These are phyloP conservation scores for Zygoascus flipseniorum DNA, from an alignment of 805 yeast genomes.

Conservation along the genomic window DNA sequence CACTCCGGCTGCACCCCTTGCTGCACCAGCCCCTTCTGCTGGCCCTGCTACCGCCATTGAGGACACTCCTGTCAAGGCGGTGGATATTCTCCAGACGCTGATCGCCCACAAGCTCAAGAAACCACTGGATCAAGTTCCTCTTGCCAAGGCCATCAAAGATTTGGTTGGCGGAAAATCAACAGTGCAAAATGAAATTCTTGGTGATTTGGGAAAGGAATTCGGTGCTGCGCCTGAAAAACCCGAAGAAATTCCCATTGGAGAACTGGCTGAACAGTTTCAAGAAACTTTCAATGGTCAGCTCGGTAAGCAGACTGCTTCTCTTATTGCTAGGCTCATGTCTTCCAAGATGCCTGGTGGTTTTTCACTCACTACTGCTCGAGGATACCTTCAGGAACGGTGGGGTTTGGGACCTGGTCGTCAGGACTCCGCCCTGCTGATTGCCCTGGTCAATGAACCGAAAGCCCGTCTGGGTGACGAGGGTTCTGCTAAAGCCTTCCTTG, in stretches of 20 bases:
- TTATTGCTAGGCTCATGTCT: constrained; percentile 84
- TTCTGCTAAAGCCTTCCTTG: constrained; percentile 88
- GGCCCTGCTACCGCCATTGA: constrained; percentile 80
- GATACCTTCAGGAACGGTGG: constrained; percentile 84
- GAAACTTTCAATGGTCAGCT: constrained; percentile 79
- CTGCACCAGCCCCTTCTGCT: constrained; percentile 58
- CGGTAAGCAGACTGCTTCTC: constrained; percentile 88
- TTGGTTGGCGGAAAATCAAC: constrained; percentile 98
- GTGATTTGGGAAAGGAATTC: constrained; percentile 97
- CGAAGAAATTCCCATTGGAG: constrained; percentile 94
- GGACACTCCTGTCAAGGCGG: constrained; percentile 85
- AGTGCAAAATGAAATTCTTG: constrained; percentile 95
- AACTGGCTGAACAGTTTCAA: constrained; percentile 92
- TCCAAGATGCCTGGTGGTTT: constrained; percentile 99
- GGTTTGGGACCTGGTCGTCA: constrained; percentile 93
- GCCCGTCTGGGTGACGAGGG: constrained; percentile 75
- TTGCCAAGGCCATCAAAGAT: constrained; percentile 91
- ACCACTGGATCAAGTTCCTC: constrained; percentile 73
- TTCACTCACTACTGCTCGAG: constrained; percentile 83
- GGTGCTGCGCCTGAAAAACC: constrained; percentile 98
- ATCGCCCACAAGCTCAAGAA: constrained; percentile 96
- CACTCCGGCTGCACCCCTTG: constrained; percentile 47
- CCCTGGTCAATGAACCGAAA: constrained; percentile 86
- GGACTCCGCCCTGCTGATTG: constrained; percentile 76
- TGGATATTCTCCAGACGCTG: constrained; percentile 71